Percentiles rank a stretch among this genome's conserved stretches.
These are phyloP conservation scores for Mariannaea sp. DNA, from an alignment of 2,329 filamentous ascomycete genomes.

Conservation along the genomic window DNA sequence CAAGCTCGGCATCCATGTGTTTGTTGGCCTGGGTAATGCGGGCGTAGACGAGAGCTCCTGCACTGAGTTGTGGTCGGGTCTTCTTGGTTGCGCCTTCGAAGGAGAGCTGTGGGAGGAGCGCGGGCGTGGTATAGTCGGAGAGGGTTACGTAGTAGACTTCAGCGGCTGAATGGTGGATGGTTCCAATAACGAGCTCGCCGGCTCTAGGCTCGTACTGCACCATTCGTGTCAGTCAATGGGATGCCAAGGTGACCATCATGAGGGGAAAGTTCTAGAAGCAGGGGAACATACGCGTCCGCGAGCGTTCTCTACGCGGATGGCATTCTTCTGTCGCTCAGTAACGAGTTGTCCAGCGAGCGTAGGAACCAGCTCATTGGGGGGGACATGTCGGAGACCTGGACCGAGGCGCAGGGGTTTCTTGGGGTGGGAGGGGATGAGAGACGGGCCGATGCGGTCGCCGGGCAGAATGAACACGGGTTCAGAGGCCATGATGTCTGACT, in stretches of 20 bases:
- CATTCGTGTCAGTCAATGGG: constrained; percentile 38
- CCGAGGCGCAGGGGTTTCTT: constrained; percentile 79
- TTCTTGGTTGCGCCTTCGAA: constrained; percentile 95
- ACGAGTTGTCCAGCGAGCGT: constrained; percentile 70
- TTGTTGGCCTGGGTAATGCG: constrained; percentile 77
- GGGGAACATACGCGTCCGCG: constrained; percentile 64
- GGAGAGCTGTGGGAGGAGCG: constrained; percentile 81
- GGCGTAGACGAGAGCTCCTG: constrained; percentile 85
- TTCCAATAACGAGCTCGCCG: constrained; percentile 89
- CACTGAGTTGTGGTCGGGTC: constrained; percentile 76
- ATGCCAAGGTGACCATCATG: not conserved
- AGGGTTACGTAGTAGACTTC: constrained; percentile 84
- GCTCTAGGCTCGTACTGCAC: constrained; percentile 74
- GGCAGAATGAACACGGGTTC: constrained; percentile 75
- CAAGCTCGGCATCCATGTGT: constrained; percentile 87
- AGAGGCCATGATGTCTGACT: constrained; percentile 55
- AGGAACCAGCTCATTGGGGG: constrained; percentile 73
- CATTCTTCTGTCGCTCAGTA: constrained; percentile 73
- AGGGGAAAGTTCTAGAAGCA: too few species aligned
- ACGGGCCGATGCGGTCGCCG: constrained; percentile 73
- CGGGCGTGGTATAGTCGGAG: constrained; percentile 66
- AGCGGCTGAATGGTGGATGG: constrained; percentile 73
- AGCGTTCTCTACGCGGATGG: constrained; percentile 76
- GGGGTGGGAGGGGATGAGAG: constrained; percentile 68
- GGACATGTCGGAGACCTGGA: constrained; percentile 80